Base-by-base conservation (phyloP, 352 stramenopile genomes). In the Plasmopara viticola region DNA sequence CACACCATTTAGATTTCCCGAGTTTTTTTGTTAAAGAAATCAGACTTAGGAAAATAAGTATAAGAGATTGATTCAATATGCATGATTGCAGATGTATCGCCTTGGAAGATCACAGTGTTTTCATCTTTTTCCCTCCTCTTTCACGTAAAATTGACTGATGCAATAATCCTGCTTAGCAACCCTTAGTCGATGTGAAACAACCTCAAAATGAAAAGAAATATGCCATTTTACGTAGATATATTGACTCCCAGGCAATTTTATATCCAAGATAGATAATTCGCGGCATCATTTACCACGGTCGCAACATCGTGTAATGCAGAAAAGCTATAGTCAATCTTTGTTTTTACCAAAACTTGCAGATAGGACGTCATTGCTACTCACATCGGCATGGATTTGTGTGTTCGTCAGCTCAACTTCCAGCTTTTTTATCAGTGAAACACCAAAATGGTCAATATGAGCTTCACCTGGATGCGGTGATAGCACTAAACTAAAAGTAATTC, bases 181-280 rank as follows among this genome's bases (percentile, higher is more conserved):
- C 2, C 46, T 48, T 18, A 47, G 58, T 28, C 41, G 51, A 47
- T 52, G 60, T 15, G 49, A 51, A 38, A 74, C 35, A 28, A 61
- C 38, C 48, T 84, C 68, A 47, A 74, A 56, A 10, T 56, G 50
- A 51, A 81, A 76, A 20, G 40, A 40, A 14, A 14, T 43, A 35
- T 41, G 44, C 15, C 44, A 20, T 44, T 53, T 29, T 47, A n/a
- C n/a, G 9, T 25, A 51, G 35, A 25, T 18, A 14, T 25, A 35
- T 54, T 51, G 35, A 14, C 12, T 49, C 18, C 56, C 52, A 67
- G 20, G 33, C 10, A 29, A 69, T 57, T 47, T 56, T 39, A 38
- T 55, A 61, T 40, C 64, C 64, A n/a, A 72, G 31, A 53, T 29
- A 72, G 31, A 53, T 29, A 39, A 25, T 20, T 51, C 18, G 20